Percentiles rank a stretch among this genome's conserved stretches.
Evolutionary conservation across 192 early-diverging fungal genomes (phyloP).

Genomic region (Dimargaris xerosporica): DNA sequence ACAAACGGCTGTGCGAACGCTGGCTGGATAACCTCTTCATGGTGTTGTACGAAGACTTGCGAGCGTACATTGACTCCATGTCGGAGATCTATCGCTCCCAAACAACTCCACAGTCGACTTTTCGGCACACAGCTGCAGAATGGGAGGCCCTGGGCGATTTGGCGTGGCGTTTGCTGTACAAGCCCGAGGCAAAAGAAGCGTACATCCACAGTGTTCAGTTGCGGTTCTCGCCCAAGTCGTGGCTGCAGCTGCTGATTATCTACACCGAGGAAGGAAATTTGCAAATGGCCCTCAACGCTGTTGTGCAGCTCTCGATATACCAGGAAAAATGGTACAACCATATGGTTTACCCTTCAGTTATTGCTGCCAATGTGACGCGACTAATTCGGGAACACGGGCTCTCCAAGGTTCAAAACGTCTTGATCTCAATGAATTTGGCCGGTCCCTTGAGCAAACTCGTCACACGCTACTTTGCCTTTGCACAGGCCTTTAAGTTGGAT

Average conservation of each 20-base stretch:
- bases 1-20: slow-evolving; percentile 94
- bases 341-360: slow-evolving; percentile 77
- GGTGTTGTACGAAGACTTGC: slow-evolving; percentile 94
- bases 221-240: slow-evolving; percentile 86
- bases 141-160: slow-evolving; percentile 98
- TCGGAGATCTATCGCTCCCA: slow-evolving; percentile 66
- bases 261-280: slow-evolving; percentile 53
- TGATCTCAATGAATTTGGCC: slow-evolving; percentile 79
- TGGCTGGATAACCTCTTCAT: slow-evolving; percentile 99
- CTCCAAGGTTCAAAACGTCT: slow-evolving; percentile 80
- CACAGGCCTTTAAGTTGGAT: slow-evolving; percentile 53
- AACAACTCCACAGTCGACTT: slow-evolving; percentile 50
- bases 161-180: slow-evolving; percentile 68
- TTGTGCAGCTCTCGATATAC: slow-evolving; percentile 69
- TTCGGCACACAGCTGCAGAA: slow-evolving; percentile 89
- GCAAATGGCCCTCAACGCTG: slow-evolving; percentile 58
- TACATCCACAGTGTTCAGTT: slow-evolving; percentile 75
- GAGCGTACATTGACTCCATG: slow-evolving; percentile 85
- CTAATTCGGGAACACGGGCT: slow-evolving; percentile 77
- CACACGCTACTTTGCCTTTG: slow-evolving; percentile 48
- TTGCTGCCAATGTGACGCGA: slow-evolving; percentile 69
- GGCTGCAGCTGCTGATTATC: slow-evolving; percentile 69
- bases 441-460: slow-evolving; percentile 61
- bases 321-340: slow-evolving; percentile 87
- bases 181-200: slow-evolving; percentile 84